Conservation (phyloP, 257 asterid genomes). For the Petunia axillaris region DNA sequence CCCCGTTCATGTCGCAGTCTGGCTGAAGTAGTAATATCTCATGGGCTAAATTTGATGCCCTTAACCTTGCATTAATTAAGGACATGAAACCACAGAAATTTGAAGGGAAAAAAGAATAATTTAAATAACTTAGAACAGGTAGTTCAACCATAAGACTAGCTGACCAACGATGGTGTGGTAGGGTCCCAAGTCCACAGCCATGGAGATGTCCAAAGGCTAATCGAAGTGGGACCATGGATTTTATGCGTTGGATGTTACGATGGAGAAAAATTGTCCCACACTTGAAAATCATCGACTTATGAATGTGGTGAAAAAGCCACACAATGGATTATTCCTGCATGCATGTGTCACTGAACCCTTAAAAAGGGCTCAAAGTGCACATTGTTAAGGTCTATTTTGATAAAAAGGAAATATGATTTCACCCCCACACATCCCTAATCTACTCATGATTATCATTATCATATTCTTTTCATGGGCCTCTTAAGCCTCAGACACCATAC, state of each 20-base stretch:
- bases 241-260: too few relatives aligned
- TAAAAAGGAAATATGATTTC: not conserved
- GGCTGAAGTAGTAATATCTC: too few relatives aligned
- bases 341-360: constrained; percentile 47
- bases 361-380: constrained; percentile 25
- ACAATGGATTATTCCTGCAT: constrained; percentile 51
- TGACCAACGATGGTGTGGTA: constrained; percentile 27
- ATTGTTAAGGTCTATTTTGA: constrained; percentile 19
- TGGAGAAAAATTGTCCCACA: constrained; percentile 30
- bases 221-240: constrained; percentile 3
- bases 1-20: too few relatives aligned
- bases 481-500: not conserved
- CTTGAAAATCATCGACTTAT: constrained; percentile 32
- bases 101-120: not conserved
- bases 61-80: too few relatives aligned
- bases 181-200: constrained; percentile 27
- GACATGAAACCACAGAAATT: not conserved
- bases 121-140: not conserved
- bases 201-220: constrained; percentile 24
- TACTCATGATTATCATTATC: not conserved
- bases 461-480: not conserved
- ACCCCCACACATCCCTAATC: constrained; percentile 19
- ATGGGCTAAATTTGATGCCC: too few relatives aligned
- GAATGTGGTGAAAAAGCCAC: constrained; percentile 50
- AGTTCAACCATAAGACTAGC: constrained; percentile 6